Percentiles rank a stretch among this genome's conserved stretches.
phyloP scores from a whole-genome alignment of 2,329 filamentous ascomycete species.

The Penicillium sp. region DNA sequence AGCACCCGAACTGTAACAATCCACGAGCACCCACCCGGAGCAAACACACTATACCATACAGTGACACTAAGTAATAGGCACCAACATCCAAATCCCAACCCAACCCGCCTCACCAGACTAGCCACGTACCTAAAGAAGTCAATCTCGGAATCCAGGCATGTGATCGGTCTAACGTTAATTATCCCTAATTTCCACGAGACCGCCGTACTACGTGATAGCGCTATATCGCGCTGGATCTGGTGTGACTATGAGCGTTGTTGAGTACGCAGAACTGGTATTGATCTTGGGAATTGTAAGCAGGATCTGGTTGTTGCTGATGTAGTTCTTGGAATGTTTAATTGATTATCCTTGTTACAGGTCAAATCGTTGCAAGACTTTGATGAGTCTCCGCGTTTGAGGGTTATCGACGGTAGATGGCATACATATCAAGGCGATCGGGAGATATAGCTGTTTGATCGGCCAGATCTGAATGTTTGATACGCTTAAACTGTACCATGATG shows the following conservation, averaged over 20 bases:
- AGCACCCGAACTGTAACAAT: no score
- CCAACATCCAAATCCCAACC: conserved; percentile 32
- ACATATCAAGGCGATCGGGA: no score
- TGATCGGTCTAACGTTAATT: conserved; percentile 35
- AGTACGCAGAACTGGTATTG: conserved; percentile 14
- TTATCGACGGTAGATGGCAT: no score
- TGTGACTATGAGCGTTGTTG: conserved; percentile 10
- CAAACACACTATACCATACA: no score
- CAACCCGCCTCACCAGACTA: conserved; percentile 29
- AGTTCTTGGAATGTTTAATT: no score
- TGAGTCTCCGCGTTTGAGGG: conserved; percentile 36
- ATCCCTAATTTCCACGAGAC: conserved; percentile 27
- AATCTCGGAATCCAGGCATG: conserved; percentile 21
- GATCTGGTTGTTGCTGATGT: conserved; percentile 20
- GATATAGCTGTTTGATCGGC: no score
- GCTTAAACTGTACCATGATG: not conserved
- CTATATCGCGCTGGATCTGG: conserved; percentile 15
- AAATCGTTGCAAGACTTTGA: no score
- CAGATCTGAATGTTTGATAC: conserved; percentile 41
- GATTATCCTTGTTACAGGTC: conserved; percentile 1
- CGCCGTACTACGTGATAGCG: conserved; percentile 19
- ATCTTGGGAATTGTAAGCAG: conserved; percentile 1
- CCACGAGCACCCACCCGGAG: no score
- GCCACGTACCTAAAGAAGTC: conserved; percentile 13
- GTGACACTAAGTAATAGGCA: no score